These are phyloP conservation scores for Daldinia vernicosa DNA, from an alignment of 495 filamentous ascomycete genomes.

Conservation along the genomic window DNA sequence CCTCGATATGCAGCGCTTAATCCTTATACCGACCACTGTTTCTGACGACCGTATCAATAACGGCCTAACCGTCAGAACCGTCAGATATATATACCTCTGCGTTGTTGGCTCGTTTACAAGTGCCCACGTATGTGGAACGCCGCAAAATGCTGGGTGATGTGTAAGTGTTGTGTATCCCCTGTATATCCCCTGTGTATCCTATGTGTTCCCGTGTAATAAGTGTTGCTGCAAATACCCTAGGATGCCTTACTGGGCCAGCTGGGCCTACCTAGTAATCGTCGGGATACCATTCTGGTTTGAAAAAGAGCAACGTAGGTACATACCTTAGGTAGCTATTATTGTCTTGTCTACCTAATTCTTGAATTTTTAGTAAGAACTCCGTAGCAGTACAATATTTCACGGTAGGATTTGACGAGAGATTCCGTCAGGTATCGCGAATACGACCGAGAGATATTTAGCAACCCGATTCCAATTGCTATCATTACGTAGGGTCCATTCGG, in stretches of 20 bases:
- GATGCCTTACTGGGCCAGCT: background rate
- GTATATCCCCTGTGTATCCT: background rate
- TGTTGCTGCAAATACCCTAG: background rate
- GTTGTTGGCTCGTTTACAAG: slow-evolving; percentile 7
- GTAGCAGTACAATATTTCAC: slow-evolving; percentile 25
- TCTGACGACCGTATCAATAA: slow-evolving; percentile 8
- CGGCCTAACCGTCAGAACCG: slow-evolving; percentile 1
- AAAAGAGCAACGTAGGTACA: background rate
- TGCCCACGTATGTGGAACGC: slow-evolving; percentile 27
- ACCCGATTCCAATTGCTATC: background rate
- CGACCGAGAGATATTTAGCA: slow-evolving; percentile 11
- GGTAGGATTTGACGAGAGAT: slow-evolving; percentile 15
- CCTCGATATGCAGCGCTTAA: background rate
- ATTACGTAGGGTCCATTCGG: background rate
- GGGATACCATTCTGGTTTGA: background rate
- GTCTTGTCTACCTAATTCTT: background rate
- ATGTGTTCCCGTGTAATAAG: background rate
- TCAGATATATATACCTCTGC: slow-evolving; percentile 10
- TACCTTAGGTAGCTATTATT: no score
- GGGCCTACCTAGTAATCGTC: background rate
- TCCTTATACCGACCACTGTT: background rate
- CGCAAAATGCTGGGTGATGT: slow-evolving; percentile 3
- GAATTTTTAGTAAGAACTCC: background rate
- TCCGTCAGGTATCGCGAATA: slow-evolving; percentile 21
- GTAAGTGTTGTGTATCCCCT: slow-evolving; percentile 3